Base-by-base conservation (phyloP, 1,139 yeast species). In the Saccharomyces hybrid region DNA sequence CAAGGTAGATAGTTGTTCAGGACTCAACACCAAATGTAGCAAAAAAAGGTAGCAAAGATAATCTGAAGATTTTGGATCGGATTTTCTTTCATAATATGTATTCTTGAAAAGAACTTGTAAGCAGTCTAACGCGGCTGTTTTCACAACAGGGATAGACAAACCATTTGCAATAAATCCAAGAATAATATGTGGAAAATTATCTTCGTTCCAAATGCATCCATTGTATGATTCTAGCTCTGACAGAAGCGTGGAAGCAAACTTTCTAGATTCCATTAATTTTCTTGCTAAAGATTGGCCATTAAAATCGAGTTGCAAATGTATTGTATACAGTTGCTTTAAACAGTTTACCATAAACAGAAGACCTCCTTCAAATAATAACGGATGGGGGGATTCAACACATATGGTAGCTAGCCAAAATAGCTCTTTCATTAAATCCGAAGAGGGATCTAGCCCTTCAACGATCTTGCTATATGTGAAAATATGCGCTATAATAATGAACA, bases 361-460 rank as follows among this genome's bases (percentile, higher is more conserved):
- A 1, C 86, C 80, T 19, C 84, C 80, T 59, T 83, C 88, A 63
- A 82, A 84, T 64, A 73, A 71, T 60, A 71, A 77, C 62, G 68
- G 76, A 59, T 69, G 77, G 62, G 60, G 69, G 3, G 77, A 68
- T 49, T 72, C 71, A 4, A 78, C 58, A 32, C 78, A 59, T 1
- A 74, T 67, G 31, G 77, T 58, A 1, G 82, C 74, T 14, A 86
- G 74, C 95, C 96, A 89, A 55, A 86, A 80, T 59, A 88, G 68
- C 38, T 79, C 75, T 2, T 83, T 77, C 51, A 83, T 78, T 59
- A 84, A 76, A 1, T 73, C 70, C 0, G 91, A 81, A 8, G 74
- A 72, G 3, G 76, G 73, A 12, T 82, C 75, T 46, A 88, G 68
- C 0, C 95, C 95, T 57, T 79, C 78, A 11, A 82, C 77, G 55